Evolutionary conservation across 257 asterid genomes (phyloP), one percentile per base, ranked within the genome.

Genomic region (Lantana camara): DNA sequence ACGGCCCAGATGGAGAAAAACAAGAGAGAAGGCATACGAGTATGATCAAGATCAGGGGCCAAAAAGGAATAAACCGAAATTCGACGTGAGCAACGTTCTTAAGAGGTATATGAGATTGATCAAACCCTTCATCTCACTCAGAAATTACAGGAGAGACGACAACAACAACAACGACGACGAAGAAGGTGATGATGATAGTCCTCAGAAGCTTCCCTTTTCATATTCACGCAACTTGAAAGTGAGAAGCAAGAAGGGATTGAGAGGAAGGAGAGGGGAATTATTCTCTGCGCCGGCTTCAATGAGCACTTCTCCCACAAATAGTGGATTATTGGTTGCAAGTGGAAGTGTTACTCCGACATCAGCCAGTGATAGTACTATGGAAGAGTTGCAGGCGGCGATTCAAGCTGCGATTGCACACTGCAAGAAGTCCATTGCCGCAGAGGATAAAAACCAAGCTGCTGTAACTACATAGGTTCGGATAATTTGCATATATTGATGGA

Each of bases 341-440:
- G 83, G 76, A 38, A 44, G 53, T 7, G 5, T 32, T 40, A 69
- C 77, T n/a, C 68, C 65, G 2, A 30, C 46, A 9, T 17, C 70
- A 8, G 46, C 71, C 15, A 75, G 76, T 68, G 89, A 82, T 30
- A 84, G 92, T 57, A 80, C 95, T 35, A 82, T 87, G 92, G 92
- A 87, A 67, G 95, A 87, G 40, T 66, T 87, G 60, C 95, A 84
- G 71, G 80, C 89, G 49, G 95, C 95, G 1, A 87, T 87, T 76
- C 89, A 87, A 73, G 89, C 95, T 11, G 95, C 95, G 0, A 87
- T 87, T 72, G 87, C 89, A 65, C 95, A 87, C 68, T 87, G 95
- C 83, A 87, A 87, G 73, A 80, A 80, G 3, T 87, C 95, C 17
- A 76, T 77, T 70, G 73, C 86, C 8, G n/a, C 58, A 22, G 85